phyloP scores from a whole-genome alignment of 2,329 filamentous ascomycete species.

The Didymella keratinophila region DNA sequence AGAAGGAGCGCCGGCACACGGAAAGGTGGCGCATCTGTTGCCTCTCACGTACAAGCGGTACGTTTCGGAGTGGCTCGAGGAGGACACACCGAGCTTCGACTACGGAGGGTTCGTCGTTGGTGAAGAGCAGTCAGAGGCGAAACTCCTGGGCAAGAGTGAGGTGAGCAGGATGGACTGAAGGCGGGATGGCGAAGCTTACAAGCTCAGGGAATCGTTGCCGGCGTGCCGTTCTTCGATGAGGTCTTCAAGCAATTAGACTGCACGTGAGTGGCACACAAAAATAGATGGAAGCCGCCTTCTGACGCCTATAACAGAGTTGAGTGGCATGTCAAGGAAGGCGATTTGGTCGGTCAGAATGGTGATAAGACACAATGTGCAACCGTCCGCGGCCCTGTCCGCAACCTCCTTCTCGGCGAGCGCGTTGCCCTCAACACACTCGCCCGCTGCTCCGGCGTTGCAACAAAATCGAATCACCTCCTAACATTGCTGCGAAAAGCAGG shows the following conservation, averaged over 20 bases:
- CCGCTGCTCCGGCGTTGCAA: conserved; percentile 89
- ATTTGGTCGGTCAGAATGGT: conserved; percentile 61
- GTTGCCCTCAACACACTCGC: conserved; percentile 92
- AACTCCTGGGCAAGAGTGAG: conserved; percentile 65
- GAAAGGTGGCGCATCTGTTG: conserved; percentile 75
- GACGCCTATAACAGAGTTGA: conserved; percentile 61
- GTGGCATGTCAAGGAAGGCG: conserved; percentile 85
- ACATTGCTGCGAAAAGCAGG: conserved; percentile 66
- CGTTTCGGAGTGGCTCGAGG: conserved; percentile 85
- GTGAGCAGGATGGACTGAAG: conserved; percentile 39
- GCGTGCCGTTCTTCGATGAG: conserved; percentile 93
- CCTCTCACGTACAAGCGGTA: conserved; percentile 84
- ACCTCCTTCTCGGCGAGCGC: conserved; percentile 87
- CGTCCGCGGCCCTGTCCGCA: conserved; percentile 82
- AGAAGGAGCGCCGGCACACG: conserved; percentile 65
- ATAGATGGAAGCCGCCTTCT: not conserved
- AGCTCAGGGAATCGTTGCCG: conserved; percentile 78
- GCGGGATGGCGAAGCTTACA: not conserved
- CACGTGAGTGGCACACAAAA: conserved; percentile 59
- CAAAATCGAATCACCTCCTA: conserved; percentile 62
- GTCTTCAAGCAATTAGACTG: conserved; percentile 90
- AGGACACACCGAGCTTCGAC: conserved; percentile 96
- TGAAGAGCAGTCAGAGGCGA: conserved; percentile 61
- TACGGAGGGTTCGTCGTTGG: conserved; percentile 98
- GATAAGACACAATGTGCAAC: conserved; percentile 72